These are phyloP conservation scores for Tillandsia fasciculata DNA, from an alignment of 176 grass and related monocot species.

Conservation along the genomic window DNA sequence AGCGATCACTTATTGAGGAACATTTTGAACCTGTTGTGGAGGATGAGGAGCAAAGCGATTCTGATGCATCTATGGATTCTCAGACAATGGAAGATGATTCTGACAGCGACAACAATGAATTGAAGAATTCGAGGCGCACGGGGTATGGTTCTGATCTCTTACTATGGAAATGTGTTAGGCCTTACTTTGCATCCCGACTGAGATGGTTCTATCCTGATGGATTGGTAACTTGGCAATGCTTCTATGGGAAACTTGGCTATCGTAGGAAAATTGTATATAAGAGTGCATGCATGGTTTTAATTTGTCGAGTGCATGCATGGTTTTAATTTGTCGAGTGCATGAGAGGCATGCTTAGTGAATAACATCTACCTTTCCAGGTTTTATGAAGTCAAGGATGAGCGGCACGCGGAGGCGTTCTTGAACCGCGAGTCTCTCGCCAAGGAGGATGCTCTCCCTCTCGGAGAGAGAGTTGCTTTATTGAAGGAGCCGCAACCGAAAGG, in stretches of 20 bases:
- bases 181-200: not conserved
- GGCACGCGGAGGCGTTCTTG: constrained; percentile 76
- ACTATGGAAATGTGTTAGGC: not conserved
- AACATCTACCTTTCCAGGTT: constrained; percentile 38
- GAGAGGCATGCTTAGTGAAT: constrained; percentile 8
- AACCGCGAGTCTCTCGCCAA: constrained; percentile 47
- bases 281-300: not conserved
- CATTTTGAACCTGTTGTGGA: constrained; percentile 73
- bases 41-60: constrained; percentile 38
- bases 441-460: constrained; percentile 50
- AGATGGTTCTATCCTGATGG: not conserved
- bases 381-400: constrained; percentile 85
- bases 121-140: constrained; percentile 47
- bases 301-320: not conserved
- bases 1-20: constrained; percentile 47
- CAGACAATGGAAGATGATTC: constrained; percentile 16
- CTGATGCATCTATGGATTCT: constrained; percentile 35
- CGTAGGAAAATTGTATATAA: not conserved
- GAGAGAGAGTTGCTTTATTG: constrained; percentile 47
- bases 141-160: constrained; percentile 35
- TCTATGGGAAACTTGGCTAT: too few relatives aligned
- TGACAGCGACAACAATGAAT: constrained; percentile 28
- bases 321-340: constrained; percentile 4
- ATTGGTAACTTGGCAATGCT: not conserved
- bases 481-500: constrained; percentile 25